phyloP scores from a whole-genome alignment of 148 eudicot genomes.

The Chenopodium album region DNA sequence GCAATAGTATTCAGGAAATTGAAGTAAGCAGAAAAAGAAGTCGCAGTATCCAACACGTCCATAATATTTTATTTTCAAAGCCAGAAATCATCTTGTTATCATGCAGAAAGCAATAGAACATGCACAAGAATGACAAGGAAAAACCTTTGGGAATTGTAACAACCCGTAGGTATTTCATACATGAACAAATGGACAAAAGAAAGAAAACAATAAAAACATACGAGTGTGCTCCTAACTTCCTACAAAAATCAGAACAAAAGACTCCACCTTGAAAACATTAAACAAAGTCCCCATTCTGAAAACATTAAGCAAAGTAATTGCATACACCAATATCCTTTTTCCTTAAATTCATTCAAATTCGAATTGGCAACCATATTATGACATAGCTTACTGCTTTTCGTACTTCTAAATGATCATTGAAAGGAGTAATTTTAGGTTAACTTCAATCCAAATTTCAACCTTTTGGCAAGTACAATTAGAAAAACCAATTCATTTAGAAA shows the following conservation, averaged over 20 bases:
- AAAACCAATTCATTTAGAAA: background rate
- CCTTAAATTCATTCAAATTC: background rate
- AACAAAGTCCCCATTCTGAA: too few relatives aligned
- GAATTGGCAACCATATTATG: background rate
- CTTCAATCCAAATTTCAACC: background rate
- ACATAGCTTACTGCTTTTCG: background rate
- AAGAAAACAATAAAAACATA: background rate
- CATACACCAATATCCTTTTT: background rate
- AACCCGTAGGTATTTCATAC: background rate
- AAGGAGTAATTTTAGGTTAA: background rate
- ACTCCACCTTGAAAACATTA: background rate
- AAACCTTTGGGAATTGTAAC: background rate
- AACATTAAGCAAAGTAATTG: background rate
- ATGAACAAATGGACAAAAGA: background rate
- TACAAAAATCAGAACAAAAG: background rate
- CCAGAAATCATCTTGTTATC: background rate
- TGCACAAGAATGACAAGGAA: background rate
- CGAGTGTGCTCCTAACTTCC: background rate
- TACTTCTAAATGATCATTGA: background rate
- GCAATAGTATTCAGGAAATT: background rate
- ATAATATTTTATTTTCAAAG: background rate
- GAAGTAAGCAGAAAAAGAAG: background rate
- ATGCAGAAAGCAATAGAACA: background rate
- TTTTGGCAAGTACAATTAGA: background rate
- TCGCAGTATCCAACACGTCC: background rate